These are phyloP conservation scores for Cucurbita argyrosperma DNA, from an alignment of 306 rosid species.

Conservation along the genomic window DNA sequence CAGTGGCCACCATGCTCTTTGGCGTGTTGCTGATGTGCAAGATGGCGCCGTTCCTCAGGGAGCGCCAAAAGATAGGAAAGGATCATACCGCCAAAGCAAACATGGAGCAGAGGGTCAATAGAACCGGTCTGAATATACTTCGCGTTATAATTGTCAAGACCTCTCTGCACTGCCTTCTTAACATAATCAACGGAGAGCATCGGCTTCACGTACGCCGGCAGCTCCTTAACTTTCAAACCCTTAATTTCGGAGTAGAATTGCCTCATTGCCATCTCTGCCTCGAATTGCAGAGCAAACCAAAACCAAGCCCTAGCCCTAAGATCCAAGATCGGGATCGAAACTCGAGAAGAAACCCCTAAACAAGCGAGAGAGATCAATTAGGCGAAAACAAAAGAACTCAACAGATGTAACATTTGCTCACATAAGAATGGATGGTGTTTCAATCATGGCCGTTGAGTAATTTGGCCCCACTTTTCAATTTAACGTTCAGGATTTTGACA, in stretches of 20 bases:
- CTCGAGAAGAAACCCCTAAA: neutral
- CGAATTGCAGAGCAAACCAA: neutral
- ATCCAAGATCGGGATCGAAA: neutral
- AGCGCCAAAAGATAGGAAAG: slow-evolving; percentile 66
- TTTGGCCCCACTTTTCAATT: no score
- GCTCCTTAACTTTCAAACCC: slow-evolving; percentile 49
- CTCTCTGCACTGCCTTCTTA: slow-evolving; percentile 29
- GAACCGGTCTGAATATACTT: slow-evolving; percentile 72
- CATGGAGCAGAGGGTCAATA: slow-evolving; percentile 35
- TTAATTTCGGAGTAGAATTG: slow-evolving; percentile 51
- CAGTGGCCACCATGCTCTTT: slow-evolving; percentile 48
- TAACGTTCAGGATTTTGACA: no score
- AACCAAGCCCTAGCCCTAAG: slow-evolving; percentile 22
- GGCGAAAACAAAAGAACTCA: no score
- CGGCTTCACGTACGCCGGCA: slow-evolving; percentile 53
- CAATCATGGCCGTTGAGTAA: no score
- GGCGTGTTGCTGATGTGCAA: slow-evolving; percentile 49
- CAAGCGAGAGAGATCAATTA: neutral
- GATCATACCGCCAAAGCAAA: slow-evolving; percentile 65
- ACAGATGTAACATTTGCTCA: no score
- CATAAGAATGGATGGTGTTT: no score
- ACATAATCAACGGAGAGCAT: slow-evolving; percentile 28
- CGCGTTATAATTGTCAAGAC: slow-evolving; percentile 51
- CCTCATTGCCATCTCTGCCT: slow-evolving; percentile 43
- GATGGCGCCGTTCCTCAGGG: slow-evolving; percentile 76